phyloP scores from a whole-genome alignment of 768 basidiomycete species.

The Mycena belliarum region DNA sequence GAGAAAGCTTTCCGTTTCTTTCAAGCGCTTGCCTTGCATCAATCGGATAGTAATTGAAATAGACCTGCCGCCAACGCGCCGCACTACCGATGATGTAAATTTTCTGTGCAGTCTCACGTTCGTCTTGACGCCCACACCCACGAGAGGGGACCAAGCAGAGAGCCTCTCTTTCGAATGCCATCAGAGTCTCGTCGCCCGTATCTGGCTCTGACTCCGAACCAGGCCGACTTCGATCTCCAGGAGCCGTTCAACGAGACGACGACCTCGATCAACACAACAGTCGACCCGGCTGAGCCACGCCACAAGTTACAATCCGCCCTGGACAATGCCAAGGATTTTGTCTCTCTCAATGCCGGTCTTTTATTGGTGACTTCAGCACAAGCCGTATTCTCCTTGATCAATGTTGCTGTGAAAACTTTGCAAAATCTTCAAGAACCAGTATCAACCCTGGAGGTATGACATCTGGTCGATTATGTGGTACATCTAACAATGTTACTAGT shows the following conservation, averaged over 20 bases:
- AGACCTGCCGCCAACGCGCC: too few species aligned
- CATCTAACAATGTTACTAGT: constrained; percentile 27
- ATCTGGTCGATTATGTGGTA: background rate
- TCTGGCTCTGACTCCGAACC: constrained; percentile 15
- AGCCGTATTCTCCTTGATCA: constrained; percentile 62
- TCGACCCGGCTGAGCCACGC: background rate
- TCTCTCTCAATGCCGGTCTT: constrained; percentile 52
- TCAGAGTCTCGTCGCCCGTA: constrained; percentile 16
- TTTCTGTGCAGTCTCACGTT: background rate
- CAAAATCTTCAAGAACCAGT: constrained; percentile 59
- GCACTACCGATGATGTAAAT: constrained; percentile 9
- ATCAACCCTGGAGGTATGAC: constrained; percentile 53
- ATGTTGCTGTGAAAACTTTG: constrained; percentile 63
- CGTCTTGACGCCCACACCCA: constrained; percentile 1
- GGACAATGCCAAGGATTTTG: constrained; percentile 7
- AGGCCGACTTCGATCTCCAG: constrained; percentile 14
- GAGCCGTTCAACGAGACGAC: background rate
- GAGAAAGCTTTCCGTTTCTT: too few species aligned
- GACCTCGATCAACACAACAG: background rate
- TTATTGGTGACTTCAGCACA: constrained; percentile 58
- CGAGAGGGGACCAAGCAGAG: background rate
- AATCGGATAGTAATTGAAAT: too few species aligned
- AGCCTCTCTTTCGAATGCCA: background rate
- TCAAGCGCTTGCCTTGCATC: too few species aligned
- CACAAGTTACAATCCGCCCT: background rate